A percentile compares a stretch with the other conserved stretches of the same genome.
phyloP scores from a whole-genome alignment of 306 rosid species.

The Cucumis sativus region Cucumber_9930_V3 NC_026659.2:1720001-1720500 shows the following conservation, averaged over 20 bases:
- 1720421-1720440: background rate
- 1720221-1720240: slow-evolving; percentile 72
- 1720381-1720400: background rate
- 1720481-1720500: slow-evolving; percentile 66
- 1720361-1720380: background rate
- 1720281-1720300: slow-evolving; percentile 68
- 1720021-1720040: slow-evolving; percentile 81
- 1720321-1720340: background rate
- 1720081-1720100: background rate
- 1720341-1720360: background rate
- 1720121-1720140: slow-evolving; percentile 93
- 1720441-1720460: background rate
- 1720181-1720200: slow-evolving; percentile 67
- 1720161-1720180: slow-evolving; percentile 76
- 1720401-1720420: too few species aligned
- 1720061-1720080: slow-evolving; percentile 14
- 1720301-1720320: slow-evolving; percentile 49
- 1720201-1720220: slow-evolving; percentile 85
- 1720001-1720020: slow-evolving; percentile 67
- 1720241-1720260: slow-evolving; percentile 77
- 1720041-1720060: slow-evolving; percentile 99
- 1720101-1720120: slow-evolving; percentile 8
- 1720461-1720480: background rate
- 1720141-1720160: slow-evolving; percentile 94
- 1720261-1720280: slow-evolving; percentile 84